Conservation (phyloP, 2,329 filamentous ascomycete genomes). For the Cytospora leucostoma region DNA sequence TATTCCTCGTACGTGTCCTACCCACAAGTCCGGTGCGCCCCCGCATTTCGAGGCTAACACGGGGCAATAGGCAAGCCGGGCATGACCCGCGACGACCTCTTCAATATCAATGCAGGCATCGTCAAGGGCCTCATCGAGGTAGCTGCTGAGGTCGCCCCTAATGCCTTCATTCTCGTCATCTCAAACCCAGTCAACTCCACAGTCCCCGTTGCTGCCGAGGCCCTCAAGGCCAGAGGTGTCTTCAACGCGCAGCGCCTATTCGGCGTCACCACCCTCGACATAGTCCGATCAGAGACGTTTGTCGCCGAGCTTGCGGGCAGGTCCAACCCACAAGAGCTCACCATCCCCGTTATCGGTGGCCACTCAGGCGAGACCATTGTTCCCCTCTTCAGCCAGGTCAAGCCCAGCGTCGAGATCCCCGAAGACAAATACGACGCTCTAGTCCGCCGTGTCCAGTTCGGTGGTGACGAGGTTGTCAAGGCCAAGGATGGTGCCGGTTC, state of each 20-base stretch:
- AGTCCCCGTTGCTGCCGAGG: conserved; percentile 94
- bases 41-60: conserved; percentile 18
- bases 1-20: conserved; percentile 79
- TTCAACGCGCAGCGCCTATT: conserved; percentile 97
- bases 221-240: conserved; percentile 88
- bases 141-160: conserved; percentile 83
- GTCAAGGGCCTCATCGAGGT: conserved; percentile 91
- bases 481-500: conserved; percentile 83
- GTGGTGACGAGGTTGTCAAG: conserved; percentile 90
- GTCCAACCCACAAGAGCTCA: conserved; percentile 78
- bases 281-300: conserved; percentile 97
- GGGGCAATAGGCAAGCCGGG: conserved; percentile 82
- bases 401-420: conserved; percentile 77
- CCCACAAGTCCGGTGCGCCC: not conserved
- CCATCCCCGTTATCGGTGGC: conserved; percentile 90
- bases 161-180: conserved; percentile 94
- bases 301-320: conserved; percentile 82
- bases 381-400: conserved; percentile 90
- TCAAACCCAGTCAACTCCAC: conserved; percentile 99
- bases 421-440: conserved; percentile 87
- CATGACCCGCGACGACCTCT: conserved; percentile 98
- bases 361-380: conserved; percentile 99
- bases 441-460: conserved; percentile 94
- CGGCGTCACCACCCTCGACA: conserved; percentile 97
- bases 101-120: conserved; percentile 99